Evolutionary conservation across 805 yeast species (phyloP).

Genomic region (Candida sonorensis): DNA sequence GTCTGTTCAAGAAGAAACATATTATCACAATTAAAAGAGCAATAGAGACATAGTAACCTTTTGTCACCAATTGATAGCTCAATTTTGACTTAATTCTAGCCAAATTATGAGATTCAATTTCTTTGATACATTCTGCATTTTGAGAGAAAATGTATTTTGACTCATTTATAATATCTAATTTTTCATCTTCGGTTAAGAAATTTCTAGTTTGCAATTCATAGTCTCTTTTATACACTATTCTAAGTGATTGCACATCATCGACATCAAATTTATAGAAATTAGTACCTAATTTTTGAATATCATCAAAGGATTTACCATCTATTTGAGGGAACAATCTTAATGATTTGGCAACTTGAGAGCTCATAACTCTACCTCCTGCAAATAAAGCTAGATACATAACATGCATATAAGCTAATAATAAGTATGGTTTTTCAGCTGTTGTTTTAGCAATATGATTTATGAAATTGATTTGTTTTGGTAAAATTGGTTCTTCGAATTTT

Average conservation of each 20-base stretch:
- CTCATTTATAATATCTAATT: conserved; percentile 62
- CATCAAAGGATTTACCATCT: conserved; percentile 57
- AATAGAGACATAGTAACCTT: conserved; percentile 41
- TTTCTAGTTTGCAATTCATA: conserved; percentile 74
- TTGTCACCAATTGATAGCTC: conserved; percentile 45
- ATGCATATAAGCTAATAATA: conserved; percentile 74
- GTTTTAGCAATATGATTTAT: conserved; percentile 50
- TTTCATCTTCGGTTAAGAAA: conserved; percentile 62
- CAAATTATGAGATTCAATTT: conserved; percentile 62
- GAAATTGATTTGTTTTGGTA: conserved; percentile 57
- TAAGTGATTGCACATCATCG: conserved; percentile 57
- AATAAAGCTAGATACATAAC: conserved; percentile 79
- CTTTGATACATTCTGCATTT: conserved; percentile 54
- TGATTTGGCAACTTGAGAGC: conserved; percentile 58
- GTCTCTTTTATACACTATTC: conserved; percentile 63
- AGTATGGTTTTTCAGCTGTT: conserved; percentile 57
- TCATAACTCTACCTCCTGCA: conserved; percentile 78
- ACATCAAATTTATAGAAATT: conserved; percentile 63
- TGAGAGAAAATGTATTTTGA: conserved; percentile 58
- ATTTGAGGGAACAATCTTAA: conserved; percentile 71
- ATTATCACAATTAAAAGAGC: conserved; percentile 27
- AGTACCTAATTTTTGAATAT: conserved; percentile 55
- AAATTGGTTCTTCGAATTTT: conserved; percentile 51
- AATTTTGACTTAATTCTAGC: conserved; percentile 47
- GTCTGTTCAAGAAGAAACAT: conserved; percentile 30